Evolutionary conservation across 306 rosid genomes (phyloP).

Genomic region (Trichosanthes cucumerina): DNA sequence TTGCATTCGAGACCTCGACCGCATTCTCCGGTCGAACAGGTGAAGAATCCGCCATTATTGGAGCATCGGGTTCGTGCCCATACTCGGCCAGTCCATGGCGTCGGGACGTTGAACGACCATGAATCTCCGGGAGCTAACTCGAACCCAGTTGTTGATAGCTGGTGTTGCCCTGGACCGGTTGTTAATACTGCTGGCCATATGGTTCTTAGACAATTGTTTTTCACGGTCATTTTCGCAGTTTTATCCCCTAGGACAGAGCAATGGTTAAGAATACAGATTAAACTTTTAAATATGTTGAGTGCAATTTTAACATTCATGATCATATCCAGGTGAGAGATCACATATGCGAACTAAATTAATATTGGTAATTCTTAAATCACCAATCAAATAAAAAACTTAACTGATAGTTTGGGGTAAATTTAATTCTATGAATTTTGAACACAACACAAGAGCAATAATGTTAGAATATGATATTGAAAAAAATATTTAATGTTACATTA

Average conservation of each 20-base stretch:
- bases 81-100: neutral
- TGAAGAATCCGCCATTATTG: neutral
- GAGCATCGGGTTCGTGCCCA: slow-evolving; percentile 5
- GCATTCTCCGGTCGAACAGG: neutral
- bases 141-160: slow-evolving; percentile 7
- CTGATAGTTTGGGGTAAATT: no score
- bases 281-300: no score
- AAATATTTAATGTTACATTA: no score
- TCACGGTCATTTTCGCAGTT: neutral
- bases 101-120: neutral
- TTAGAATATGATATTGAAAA: no score
- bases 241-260: neutral
- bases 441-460: no score
- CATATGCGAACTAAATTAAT: no score
- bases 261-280: no score
- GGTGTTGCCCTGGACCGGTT: neutral
- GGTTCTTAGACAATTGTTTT: neutral
- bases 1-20: neutral
- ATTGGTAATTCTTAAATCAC: no score
- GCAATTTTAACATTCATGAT: no score
- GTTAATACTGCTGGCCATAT: slow-evolving; percentile 6
- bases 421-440: no score
- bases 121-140: neutral
- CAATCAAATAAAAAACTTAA: no score
- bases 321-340: no score